Conservation (phyloP, 805 yeast species). For the Lipomyces yamadae region DNA sequence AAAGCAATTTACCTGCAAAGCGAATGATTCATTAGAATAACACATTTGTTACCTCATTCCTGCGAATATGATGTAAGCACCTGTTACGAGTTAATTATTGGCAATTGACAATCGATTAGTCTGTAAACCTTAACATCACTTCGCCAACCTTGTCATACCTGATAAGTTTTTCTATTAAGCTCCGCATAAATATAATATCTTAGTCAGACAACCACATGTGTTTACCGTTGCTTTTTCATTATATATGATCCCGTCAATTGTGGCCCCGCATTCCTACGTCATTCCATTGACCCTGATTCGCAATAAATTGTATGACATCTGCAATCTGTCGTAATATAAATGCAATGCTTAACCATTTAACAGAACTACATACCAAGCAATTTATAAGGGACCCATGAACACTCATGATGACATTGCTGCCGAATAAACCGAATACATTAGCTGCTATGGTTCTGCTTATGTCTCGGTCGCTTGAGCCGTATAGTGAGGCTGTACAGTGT, state of each 20-base stretch:
- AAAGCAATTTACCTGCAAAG: no score
- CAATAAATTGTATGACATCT: neutral
- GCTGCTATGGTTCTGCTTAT: neutral
- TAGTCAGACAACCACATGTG: neutral
- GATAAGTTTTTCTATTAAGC: no score
- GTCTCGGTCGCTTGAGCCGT: conserved; percentile 3
- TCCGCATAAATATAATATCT: neutral
- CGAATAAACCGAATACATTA: neutral
- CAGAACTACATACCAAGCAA: neutral
- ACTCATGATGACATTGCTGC: neutral
- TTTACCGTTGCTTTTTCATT: neutral
- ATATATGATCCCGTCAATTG: neutral
- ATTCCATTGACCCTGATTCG: neutral
- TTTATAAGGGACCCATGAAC: neutral
- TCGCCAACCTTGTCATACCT: no score
- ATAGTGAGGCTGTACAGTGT: neutral
- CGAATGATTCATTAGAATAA: no score
- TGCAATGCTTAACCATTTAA: neutral
- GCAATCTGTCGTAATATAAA: neutral
- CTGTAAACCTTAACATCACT: no score
- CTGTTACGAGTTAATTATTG: no score
- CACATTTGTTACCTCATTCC: no score
- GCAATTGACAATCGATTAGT: no score
- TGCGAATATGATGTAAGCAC: no score
- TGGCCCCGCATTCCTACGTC: neutral